A percentile compares a stretch with the other conserved stretches of the same genome.
Conservation (phyloP, 2,329 filamentous ascomycete species). For the Epichloe amarillans region DNA sequence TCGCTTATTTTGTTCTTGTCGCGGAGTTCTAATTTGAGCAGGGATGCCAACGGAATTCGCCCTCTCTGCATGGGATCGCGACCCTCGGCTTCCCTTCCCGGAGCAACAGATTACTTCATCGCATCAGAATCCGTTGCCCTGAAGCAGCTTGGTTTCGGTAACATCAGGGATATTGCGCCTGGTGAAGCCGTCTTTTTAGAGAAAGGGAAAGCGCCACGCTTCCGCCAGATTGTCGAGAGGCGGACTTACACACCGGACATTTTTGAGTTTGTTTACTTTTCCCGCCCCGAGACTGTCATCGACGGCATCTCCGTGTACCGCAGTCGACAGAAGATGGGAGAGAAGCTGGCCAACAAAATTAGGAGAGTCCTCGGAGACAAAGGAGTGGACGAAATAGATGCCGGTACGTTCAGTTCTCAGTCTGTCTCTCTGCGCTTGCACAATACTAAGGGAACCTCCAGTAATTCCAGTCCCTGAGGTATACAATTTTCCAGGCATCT, state of each 20-base stretch:
- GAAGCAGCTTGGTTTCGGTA: constrained; percentile 63
- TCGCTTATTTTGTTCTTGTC: too few species aligned
- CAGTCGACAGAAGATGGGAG: constrained; percentile 77
- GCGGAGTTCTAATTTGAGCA: not conserved
- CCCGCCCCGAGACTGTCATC: constrained; percentile 67
- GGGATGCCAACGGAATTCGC: constrained; percentile 48
- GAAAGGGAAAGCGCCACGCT: constrained; percentile 62
- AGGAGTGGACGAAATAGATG: constrained; percentile 63
- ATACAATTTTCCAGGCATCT: not conserved
- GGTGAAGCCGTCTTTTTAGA: constrained; percentile 77
- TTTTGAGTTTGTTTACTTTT: constrained; percentile 82
- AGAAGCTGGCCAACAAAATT: constrained; percentile 64
- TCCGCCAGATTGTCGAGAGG: constrained; percentile 57
- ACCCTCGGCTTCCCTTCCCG: constrained; percentile 45
- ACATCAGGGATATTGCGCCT: constrained; percentile 66
- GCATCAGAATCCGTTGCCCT: constrained; percentile 81
- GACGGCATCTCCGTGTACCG: constrained; percentile 81
- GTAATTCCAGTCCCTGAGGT: constrained; percentile 59
- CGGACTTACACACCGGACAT: constrained; percentile 62
- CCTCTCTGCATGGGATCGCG: constrained; percentile 69
- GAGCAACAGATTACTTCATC: constrained; percentile 74
- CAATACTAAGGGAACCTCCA: not conserved
- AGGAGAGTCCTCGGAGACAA: constrained; percentile 53
- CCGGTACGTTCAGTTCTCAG: constrained; percentile 15
- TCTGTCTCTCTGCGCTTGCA: too few species aligned